phyloP scores from a whole-genome alignment of 2,329 filamentous ascomycete genomes.

The Leptographium procerum region DNA sequence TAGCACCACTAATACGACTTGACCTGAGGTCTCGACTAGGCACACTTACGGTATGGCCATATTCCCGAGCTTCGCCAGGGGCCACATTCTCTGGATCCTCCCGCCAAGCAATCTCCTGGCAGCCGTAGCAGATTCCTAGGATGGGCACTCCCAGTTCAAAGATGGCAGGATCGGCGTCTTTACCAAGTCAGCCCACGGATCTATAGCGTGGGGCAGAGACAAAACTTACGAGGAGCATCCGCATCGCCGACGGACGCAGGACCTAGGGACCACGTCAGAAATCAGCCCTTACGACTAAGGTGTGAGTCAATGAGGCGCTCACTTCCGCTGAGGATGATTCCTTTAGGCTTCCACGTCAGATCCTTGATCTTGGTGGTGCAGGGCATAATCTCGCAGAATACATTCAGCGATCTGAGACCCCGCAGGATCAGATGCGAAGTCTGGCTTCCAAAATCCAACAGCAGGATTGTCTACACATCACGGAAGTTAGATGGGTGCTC shows the following conservation, averaged over 20 bases:
- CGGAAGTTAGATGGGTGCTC: not conserved
- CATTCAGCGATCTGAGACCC: constrained; percentile 58
- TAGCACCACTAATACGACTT: constrained; percentile 17
- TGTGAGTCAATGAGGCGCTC: not conserved
- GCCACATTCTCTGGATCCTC: not conserved
- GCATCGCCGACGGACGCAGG: constrained; percentile 71
- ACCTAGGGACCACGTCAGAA: constrained; percentile 14
- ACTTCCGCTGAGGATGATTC: constrained; percentile 67
- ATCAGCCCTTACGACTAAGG: constrained; percentile 6
- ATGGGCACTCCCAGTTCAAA: constrained; percentile 45
- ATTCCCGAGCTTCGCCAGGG: not conserved
- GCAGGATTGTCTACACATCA: constrained; percentile 50
- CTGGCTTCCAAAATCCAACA: constrained; percentile 61
- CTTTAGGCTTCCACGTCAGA: constrained; percentile 53
- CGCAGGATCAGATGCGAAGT: constrained; percentile 66
- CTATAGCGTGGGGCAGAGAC: not conserved
- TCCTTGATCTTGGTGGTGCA: not conserved
- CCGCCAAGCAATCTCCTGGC: constrained; percentile 2
- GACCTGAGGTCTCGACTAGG: not conserved
- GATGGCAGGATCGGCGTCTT: constrained; percentile 64
- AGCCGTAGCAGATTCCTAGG: constrained; percentile 19
- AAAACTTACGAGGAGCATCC: constrained; percentile 43
- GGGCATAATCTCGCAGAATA: constrained; percentile 74
- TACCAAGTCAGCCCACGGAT: not conserved
- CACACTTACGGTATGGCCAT: not conserved